phyloP scores from a whole-genome alignment of 2,329 filamentous ascomycete genomes.

The Dothideomycetidae sp. region DNA sequence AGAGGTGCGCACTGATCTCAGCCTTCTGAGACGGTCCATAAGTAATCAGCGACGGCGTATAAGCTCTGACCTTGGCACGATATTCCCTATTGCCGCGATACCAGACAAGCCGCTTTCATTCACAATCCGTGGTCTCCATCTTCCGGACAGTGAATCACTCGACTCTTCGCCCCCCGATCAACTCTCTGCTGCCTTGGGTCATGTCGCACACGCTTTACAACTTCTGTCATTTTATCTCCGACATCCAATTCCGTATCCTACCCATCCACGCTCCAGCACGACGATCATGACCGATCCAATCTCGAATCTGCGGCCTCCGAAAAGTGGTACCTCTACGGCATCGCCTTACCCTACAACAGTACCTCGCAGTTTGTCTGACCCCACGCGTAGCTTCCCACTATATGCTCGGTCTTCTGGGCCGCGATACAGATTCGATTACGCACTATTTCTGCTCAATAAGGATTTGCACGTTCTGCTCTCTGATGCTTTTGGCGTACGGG shows the following conservation, averaged over 20 bases:
- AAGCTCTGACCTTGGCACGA: constrained; percentile 62
- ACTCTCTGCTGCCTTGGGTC: constrained; percentile 68
- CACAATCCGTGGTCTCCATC: constrained; percentile 60
- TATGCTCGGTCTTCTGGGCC: constrained; percentile 52
- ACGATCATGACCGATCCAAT: constrained; percentile 67
- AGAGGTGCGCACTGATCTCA: constrained; percentile 14
- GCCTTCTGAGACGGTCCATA: constrained; percentile 49
- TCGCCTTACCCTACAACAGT: constrained; percentile 7
- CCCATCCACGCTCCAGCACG: constrained; percentile 57
- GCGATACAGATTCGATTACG: constrained; percentile 89
- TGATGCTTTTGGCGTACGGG: constrained; percentile 53
- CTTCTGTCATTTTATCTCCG: constrained; percentile 71
- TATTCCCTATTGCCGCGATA: constrained; percentile 68
- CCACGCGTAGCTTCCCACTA: constrained; percentile 52
- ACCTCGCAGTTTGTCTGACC: constrained; percentile 8
- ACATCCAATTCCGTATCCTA: constrained; percentile 65
- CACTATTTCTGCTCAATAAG: constrained; percentile 92
- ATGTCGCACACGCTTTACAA: constrained; percentile 60
- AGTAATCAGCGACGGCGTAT: constrained; percentile 77
- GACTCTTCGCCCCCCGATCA: constrained; percentile 57
- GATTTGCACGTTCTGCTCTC: constrained; percentile 61
- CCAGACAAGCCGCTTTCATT: constrained; percentile 56
- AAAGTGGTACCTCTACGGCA: constrained; percentile 22
- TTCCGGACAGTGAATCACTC: constrained; percentile 63
- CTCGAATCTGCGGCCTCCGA: constrained; percentile 16